Conservation (phyloP, 257 asterid species). For the Apocynum venetum region DNA sequence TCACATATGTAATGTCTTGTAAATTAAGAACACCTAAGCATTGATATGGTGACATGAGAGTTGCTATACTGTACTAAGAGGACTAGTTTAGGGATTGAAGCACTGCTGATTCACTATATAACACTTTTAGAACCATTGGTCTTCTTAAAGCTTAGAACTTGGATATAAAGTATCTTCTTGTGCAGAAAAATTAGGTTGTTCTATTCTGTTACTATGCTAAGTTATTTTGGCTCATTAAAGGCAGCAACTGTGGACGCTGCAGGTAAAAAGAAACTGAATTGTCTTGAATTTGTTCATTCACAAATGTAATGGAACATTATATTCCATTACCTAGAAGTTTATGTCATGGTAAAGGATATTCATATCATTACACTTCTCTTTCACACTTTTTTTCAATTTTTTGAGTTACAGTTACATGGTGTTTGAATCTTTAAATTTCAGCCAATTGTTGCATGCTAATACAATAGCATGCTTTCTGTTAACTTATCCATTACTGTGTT, state of each 20-base stretch:
- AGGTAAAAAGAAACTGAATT: not conserved
- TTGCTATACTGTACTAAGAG: not conserved
- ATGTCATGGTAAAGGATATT: not conserved
- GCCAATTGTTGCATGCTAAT: not conserved
- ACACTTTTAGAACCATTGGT: not conserved
- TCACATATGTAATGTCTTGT: too few relatives aligned
- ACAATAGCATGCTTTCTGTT: not conserved
- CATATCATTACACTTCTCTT: not conserved
- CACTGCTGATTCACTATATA: not conserved
- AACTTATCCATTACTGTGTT: not conserved
- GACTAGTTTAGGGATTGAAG: not conserved
- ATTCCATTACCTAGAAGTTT: not conserved
- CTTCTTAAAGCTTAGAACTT: not conserved
- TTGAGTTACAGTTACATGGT: not conserved
- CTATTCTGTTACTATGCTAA: not conserved
- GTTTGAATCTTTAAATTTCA: not conserved
- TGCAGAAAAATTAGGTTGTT: not conserved
- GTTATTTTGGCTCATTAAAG: not conserved
- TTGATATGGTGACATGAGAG: not conserved
- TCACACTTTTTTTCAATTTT: not conserved
- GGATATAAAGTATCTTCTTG: not conserved
- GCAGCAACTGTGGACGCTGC: not conserved
- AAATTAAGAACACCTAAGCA: not conserved
- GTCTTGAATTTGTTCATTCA: not conserved
- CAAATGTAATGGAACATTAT: not conserved